Percentiles rank a stretch among this genome's conserved stretches.
phyloP scores from a whole-genome alignment of 202 grass and related monocot species.

The Schoenoplectus triqueter region DNA sequence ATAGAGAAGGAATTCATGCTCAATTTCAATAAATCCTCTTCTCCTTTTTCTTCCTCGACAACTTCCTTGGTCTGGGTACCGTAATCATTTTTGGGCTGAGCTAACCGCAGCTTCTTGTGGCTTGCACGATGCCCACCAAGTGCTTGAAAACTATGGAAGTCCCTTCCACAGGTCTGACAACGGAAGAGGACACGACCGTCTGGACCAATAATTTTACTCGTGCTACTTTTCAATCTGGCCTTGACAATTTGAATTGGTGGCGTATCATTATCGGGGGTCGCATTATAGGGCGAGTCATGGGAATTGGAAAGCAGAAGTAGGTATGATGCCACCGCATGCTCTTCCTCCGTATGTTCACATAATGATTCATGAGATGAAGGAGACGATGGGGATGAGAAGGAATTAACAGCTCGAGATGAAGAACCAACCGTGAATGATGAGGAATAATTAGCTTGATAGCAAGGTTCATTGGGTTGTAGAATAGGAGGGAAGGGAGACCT shows the following conservation, averaged over 20 bases:
- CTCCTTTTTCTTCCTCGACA: not conserved
- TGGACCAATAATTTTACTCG: conserved; percentile 21
- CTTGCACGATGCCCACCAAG: conserved; percentile 35
- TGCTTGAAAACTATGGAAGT: conserved; percentile 24
- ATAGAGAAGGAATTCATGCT: conserved; percentile 26
- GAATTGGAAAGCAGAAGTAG: conserved; percentile 17
- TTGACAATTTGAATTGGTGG: conserved; percentile 12
- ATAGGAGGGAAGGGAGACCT: not conserved
- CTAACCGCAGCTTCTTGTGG: not conserved
- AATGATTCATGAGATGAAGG: conserved; percentile 15
- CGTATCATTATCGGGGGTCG: not conserved
- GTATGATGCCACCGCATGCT: conserved; percentile 17
- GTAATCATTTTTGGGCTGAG: conserved; percentile 3
- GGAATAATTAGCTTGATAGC: conserved; percentile 1
- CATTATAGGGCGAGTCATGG: not conserved
- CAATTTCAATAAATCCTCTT: conserved; percentile 25
- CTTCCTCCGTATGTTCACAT: conserved; percentile 27
- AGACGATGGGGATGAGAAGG: not conserved
- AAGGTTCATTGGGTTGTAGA: not conserved
- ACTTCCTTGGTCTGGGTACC: not conserved
- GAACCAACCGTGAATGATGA: not conserved
- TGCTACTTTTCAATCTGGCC: not conserved
- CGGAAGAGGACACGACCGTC: not conserved
- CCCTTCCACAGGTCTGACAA: not conserved
- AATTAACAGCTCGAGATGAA: not conserved